Conservation (phyloP, 2,329 filamentous ascomycete genomes). For the Rhytidhysteron rufulum region DNA sequence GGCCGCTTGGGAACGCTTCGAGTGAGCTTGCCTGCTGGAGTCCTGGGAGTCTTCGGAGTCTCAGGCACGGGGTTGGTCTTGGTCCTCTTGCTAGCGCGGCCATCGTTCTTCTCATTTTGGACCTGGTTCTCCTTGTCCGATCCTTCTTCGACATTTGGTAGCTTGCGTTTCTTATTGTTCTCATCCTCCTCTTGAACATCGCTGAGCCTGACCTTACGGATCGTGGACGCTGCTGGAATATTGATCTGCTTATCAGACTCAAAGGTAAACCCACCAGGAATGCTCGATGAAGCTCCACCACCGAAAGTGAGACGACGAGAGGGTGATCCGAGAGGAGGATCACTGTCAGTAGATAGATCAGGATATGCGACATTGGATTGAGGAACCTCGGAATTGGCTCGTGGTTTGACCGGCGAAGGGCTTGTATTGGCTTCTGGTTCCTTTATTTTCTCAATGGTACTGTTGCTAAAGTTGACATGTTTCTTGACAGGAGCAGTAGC, state of each 20-base stretch:
- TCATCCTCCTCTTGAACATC: constrained; percentile 21
- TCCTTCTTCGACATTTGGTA: constrained; percentile 31
- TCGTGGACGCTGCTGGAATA: constrained; percentile 39
- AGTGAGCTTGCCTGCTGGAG: constrained; percentile 25
- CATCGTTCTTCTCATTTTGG: constrained; percentile 23
- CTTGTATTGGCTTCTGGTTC: constrained; percentile 21
- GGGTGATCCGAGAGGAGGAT: constrained; percentile 20
- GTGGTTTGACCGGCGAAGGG: constrained; percentile 32
- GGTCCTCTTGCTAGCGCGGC: constrained; percentile 31
- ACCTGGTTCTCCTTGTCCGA: constrained; percentile 44
- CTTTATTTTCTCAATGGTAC: constrained; percentile 50
- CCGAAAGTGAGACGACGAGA: constrained; percentile 34
- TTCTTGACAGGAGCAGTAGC: constrained; percentile 73
- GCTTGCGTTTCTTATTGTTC: constrained; percentile 43
- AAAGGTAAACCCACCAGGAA: constrained; percentile 47
- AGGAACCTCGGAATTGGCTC: constrained; percentile 29
- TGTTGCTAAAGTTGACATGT: constrained; percentile 75
- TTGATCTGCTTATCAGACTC: constrained; percentile 42
- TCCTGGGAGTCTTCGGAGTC: constrained; percentile 26
- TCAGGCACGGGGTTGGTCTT: constrained; percentile 17
- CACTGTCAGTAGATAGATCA: constrained; percentile 25
- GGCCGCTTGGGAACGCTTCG: constrained; percentile 25
- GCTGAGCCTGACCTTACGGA: constrained; percentile 44
- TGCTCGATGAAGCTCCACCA: constrained; percentile 13
- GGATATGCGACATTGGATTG: constrained; percentile 33